These are phyloP conservation scores for Trichoderma sp. DNA, from an alignment of 2,329 filamentous ascomycete genomes.

Conservation along the genomic window DNA sequence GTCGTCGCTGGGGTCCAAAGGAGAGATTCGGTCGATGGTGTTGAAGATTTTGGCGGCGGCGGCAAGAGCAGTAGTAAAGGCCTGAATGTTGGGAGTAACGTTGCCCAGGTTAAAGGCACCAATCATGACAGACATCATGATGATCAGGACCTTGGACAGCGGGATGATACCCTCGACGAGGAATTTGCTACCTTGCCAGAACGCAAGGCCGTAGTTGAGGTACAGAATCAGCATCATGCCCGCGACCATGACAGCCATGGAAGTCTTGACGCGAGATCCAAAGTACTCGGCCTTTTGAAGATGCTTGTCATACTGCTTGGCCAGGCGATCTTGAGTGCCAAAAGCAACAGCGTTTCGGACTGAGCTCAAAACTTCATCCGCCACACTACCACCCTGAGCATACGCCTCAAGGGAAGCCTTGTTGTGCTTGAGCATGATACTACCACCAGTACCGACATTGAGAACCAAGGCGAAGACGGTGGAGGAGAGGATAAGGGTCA, in stretches of 20 bases:
- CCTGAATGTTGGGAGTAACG: constrained; percentile 81
- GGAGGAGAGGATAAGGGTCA: constrained; percentile 84
- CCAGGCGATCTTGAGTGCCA: constrained; percentile 88
- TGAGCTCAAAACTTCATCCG: constrained; percentile 92
- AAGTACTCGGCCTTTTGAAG: constrained; percentile 72
- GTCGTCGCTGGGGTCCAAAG: constrained; percentile 74
- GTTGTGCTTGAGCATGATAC: constrained; percentile 79
- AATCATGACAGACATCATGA: constrained; percentile 89
- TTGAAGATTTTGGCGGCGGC: constrained; percentile 91
- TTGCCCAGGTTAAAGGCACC: constrained; percentile 91
- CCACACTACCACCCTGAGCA: constrained; percentile 81
- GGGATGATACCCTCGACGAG: constrained; percentile 67
- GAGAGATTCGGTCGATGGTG: constrained; percentile 87
- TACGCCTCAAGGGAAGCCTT: constrained; percentile 79
- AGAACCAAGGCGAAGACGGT: constrained; percentile 80
- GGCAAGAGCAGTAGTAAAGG: constrained; percentile 81
- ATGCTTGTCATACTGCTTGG: constrained; percentile 80
- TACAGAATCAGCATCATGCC: constrained; percentile 84
- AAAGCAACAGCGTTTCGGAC: constrained; percentile 92
- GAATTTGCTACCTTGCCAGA: constrained; percentile 84
- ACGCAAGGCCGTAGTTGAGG: constrained; percentile 83
- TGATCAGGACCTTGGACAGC: constrained; percentile 76
- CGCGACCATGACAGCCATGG: constrained; percentile 78
- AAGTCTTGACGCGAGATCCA: constrained; percentile 75
- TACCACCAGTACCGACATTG: constrained; percentile 74